Evolutionary conservation across 2,329 filamentous ascomycete species (phyloP).

Genomic region (Leptographium wingfieldii): DNA sequence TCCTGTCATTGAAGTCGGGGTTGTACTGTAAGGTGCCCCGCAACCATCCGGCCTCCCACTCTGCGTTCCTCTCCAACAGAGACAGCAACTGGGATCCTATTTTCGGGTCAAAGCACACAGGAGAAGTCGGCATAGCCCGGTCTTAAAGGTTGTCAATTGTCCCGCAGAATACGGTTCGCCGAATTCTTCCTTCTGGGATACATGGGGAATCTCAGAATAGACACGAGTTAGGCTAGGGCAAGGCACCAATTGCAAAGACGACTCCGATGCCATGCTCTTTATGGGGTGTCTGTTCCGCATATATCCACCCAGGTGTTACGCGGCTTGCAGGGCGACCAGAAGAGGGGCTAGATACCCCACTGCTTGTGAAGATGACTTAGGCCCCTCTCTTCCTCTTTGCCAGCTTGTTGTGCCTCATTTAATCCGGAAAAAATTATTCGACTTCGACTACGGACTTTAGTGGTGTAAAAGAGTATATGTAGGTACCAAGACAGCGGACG

Average conservation of each 20-base stretch:
- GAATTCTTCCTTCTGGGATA: not conserved
- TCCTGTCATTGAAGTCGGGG: no score
- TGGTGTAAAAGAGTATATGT: no score
- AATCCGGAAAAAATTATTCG: no score
- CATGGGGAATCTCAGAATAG: not conserved
- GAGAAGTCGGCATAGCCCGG: not conserved
- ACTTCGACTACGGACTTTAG: no score
- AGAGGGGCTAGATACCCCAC: no score
- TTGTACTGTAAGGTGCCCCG: not conserved
- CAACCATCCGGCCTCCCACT: not conserved
- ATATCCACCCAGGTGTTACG: no score
- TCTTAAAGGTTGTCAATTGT: not conserved
- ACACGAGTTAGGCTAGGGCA: not conserved
- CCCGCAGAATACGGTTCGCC: not conserved
- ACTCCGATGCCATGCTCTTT: not conserved
- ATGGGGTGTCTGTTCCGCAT: no score
- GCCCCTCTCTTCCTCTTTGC: no score
- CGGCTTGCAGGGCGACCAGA: no score
- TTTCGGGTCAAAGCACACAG: not conserved
- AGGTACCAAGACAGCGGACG: no score
- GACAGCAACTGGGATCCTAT: not conserved
- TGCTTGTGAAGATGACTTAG: no score
- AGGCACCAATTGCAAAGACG: not conserved
- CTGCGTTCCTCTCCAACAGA: not conserved
- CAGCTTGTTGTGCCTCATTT: no score